A percentile compares a stretch with the other conserved stretches of the same genome.
Evolutionary conservation across 495 filamentous ascomycete genomes (phyloP).

Genomic region (Penicillium herquei): DNA sequence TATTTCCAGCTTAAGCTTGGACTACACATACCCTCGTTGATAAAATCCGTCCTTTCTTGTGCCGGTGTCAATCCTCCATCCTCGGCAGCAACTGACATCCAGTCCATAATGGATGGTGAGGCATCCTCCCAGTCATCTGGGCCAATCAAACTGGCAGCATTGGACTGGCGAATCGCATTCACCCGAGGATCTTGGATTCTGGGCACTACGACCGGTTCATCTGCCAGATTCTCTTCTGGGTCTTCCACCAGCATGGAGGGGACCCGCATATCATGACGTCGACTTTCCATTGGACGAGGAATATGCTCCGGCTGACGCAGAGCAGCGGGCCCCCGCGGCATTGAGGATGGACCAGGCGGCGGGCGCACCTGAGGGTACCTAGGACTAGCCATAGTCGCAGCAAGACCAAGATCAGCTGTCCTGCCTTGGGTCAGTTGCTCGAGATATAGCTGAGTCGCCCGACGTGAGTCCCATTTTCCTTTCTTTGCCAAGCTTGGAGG

Average conservation of each 20-base stretch:
- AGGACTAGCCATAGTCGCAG: background rate
- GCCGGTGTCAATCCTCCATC: conserved; percentile 30
- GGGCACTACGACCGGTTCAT: conserved; percentile 40
- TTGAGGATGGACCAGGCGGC: background rate
- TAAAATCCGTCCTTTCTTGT: conserved; percentile 11
- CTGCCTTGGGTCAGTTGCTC: conserved; percentile 44
- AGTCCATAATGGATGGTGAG: conserved; percentile 56
- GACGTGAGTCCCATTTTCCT: conserved; percentile 54
- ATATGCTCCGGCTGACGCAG: background rate
- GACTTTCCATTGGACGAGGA: background rate
- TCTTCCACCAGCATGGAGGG: conserved; percentile 12
- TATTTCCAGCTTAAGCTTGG: conserved; percentile 5
- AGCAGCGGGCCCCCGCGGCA: background rate
- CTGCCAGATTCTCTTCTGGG: conserved; percentile 28
- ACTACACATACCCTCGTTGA: conserved; percentile 20
- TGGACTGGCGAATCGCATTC: conserved; percentile 17
- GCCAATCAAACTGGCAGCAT: conserved; percentile 45
- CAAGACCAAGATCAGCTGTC: background rate
- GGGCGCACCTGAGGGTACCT: background rate
- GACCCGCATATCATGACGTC: background rate
- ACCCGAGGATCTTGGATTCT: conserved; percentile 18
- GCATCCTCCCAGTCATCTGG: conserved; percentile 55
- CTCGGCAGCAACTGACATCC: conserved; percentile 49
- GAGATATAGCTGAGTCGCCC: conserved; percentile 52
- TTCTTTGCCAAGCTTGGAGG: conserved; percentile 48